Evolutionary conservation across 2,329 filamentous ascomycete genomes (phyloP).

Genomic region (Alternaria sp.): DNA sequence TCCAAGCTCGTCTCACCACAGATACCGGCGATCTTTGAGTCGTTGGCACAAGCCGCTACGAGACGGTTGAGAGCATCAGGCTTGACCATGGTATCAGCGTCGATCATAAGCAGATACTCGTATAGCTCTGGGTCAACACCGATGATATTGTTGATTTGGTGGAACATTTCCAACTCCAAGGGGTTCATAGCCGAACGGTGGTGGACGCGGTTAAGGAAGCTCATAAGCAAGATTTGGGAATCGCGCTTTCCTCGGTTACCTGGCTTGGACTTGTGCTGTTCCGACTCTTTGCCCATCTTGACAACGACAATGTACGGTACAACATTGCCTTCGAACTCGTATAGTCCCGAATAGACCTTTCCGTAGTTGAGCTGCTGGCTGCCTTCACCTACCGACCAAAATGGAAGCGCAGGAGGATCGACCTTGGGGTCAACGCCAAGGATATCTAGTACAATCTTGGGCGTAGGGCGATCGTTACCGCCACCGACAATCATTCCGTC

Average conservation of each 20-base stretch:
- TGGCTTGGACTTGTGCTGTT: constrained; percentile 88
- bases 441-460: constrained; percentile 97
- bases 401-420: constrained; percentile 90
- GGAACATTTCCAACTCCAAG: constrained; percentile 96
- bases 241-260: constrained; percentile 99
- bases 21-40: constrained; percentile 95
- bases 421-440: constrained; percentile 96
- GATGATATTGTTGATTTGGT: constrained; percentile 99
- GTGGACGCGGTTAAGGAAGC: constrained; percentile 97
- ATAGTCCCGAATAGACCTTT: constrained; percentile 97
- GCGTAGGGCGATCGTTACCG: constrained; percentile 94
- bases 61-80: constrained; percentile 93
- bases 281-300: constrained; percentile 96
- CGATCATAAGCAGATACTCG: constrained; percentile 96
- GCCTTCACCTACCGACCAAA: constrained; percentile 89
- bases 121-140: constrained; percentile 97
- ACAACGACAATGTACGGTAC: constrained; percentile 96
- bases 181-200: constrained; percentile 94
- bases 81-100: constrained; percentile 92
- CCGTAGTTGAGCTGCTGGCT: constrained; percentile 96
- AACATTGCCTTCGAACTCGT: constrained; percentile 96
- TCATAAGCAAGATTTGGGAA: constrained; percentile 94
- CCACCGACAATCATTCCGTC: constrained; percentile 96
- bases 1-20: constrained; percentile 96
- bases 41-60: constrained; percentile 90